Evolutionary conservation across 345 rosid species (phyloP), one percentile per base, ranked within the genome.

Genomic region (Hibiscus syriacus): DNA sequence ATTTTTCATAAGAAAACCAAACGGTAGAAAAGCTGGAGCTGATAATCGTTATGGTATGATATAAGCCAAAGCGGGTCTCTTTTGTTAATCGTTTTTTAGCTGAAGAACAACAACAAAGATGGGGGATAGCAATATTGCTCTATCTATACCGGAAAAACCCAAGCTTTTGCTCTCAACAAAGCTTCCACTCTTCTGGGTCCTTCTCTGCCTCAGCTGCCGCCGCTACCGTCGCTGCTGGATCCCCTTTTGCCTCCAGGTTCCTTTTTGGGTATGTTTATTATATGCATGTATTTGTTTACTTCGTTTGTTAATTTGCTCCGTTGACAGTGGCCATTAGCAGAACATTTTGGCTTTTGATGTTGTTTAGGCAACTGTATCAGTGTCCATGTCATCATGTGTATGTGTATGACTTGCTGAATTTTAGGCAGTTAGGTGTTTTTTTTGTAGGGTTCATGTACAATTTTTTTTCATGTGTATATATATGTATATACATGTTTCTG

Each of bases 181-280:
- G 71, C 50, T 55, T 82, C 23, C 85, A 85, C 82, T 79, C 86
- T 25, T 69, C 83, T 54, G 83, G 84, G 1, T 72, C 78, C 27
- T 80, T 85, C 72, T 83, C 89, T 16, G 84, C 89, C 67, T 68
- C 94, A 58, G 61, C 78, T 43, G 81, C 87, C 55, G 85, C 86
- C 20, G 78, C 88, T n/a, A 68, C 92, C 53, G 82, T 85, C 6
- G 82, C 87, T 17, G 88, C 86, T 20, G 67, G 81, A 53, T 73
- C 85, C 63, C 95, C 99, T 65, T 89, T 91, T 68, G 92, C 95
- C 19, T 84, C 90, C 64, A 75, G 89, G 50, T 89, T 84, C 82
- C 76, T 94, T 52, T 86, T 87, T 71, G 87, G 96, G 99, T 91
- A 87, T 68, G 64, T 59, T 41, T 54, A 11, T 10, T 54, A 41